These are phyloP conservation scores for Leishmania lainsoni DNA, from an alignment of 208 protist genomes.

Conservation along the genomic window DNA sequence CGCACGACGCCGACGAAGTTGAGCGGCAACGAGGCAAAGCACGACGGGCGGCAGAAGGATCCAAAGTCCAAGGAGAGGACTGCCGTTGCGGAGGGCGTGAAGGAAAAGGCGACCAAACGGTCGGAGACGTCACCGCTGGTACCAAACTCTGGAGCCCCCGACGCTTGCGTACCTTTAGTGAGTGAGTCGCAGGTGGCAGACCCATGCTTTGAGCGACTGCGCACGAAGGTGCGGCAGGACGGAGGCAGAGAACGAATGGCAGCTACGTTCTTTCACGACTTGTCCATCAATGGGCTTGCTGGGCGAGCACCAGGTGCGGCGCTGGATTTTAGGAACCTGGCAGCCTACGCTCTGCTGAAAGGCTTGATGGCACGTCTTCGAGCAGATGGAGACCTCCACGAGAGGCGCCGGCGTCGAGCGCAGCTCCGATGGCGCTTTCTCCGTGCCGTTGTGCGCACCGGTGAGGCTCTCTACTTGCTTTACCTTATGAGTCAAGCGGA, in stretches of 20 bases:
- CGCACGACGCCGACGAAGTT: neutral
- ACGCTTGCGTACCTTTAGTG: neutral
- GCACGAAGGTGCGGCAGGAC: slow-evolving; percentile 51
- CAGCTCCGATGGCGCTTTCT: slow-evolving; percentile 80
- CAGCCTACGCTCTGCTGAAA: slow-evolving; percentile 57
- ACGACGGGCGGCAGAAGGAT: neutral
- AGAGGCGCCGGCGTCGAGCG: slow-evolving; percentile 37
- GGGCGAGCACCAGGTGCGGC: neutral
- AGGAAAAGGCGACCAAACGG: neutral
- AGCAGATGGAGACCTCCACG: slow-evolving; percentile 31
- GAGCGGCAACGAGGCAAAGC: neutral
- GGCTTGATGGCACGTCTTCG: slow-evolving; percentile 42
- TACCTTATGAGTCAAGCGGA: slow-evolving; percentile 64
- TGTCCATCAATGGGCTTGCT: neutral
- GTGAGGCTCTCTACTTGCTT: slow-evolving; percentile 73
- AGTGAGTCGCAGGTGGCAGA: neutral
- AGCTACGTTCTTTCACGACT: slow-evolving; percentile 4
- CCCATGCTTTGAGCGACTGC: slow-evolving; percentile 51
- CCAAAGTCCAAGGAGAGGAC: neutral
- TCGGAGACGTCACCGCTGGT: neutral
- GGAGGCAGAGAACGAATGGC: slow-evolving; percentile 23
- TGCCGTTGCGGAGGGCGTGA: neutral
- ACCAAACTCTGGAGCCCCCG: neutral
- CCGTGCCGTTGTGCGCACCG: slow-evolving; percentile 76
- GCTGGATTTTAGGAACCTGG: slow-evolving; percentile 25